Conservation (phyloP, 306 rosid genomes). For the Calophaca sinica region DNA sequence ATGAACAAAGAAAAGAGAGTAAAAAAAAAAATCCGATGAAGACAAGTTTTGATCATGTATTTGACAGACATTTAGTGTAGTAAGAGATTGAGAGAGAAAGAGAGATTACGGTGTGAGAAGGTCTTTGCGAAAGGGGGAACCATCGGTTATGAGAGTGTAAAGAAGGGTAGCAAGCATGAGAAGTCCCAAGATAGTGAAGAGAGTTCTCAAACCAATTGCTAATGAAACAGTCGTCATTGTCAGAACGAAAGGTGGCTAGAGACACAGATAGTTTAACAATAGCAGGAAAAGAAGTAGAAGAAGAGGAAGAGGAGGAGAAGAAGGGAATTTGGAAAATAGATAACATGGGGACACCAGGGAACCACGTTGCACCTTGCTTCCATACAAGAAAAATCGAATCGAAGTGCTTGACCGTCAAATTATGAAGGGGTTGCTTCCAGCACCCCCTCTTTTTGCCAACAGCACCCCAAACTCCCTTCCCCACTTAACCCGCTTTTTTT, state of each 20-base stretch:
- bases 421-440: too few relatives aligned
- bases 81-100: slow-evolving; percentile 2
- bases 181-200: slow-evolving; percentile 58
- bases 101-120: slow-evolving; percentile 69
- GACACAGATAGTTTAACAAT: neutral
- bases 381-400: neutral
- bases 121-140: slow-evolving; percentile 68
- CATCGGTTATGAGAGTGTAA: slow-evolving; percentile 67
- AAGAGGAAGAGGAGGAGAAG: neutral
- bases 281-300: neutral
- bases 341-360: slow-evolving; percentile 24
- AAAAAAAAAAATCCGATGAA: too few relatives aligned
- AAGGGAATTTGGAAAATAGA: neutral
- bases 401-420: neutral
- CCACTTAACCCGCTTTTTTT: too few relatives aligned
- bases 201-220: slow-evolving; percentile 50
- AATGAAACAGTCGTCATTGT: slow-evolving; percentile 61
- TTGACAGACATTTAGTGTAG: too few relatives aligned
- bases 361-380: slow-evolving; percentile 43
- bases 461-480: too few relatives aligned
- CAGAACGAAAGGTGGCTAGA: neutral
- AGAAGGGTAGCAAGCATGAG: slow-evolving; percentile 61
- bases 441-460: too few relatives aligned
- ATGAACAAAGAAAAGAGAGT: neutral
- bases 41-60: too few relatives aligned